Conservation (phyloP, 225 moss, liverwort and hornwort genomes). For the Pseudisothecium myosuroides region DNA sequence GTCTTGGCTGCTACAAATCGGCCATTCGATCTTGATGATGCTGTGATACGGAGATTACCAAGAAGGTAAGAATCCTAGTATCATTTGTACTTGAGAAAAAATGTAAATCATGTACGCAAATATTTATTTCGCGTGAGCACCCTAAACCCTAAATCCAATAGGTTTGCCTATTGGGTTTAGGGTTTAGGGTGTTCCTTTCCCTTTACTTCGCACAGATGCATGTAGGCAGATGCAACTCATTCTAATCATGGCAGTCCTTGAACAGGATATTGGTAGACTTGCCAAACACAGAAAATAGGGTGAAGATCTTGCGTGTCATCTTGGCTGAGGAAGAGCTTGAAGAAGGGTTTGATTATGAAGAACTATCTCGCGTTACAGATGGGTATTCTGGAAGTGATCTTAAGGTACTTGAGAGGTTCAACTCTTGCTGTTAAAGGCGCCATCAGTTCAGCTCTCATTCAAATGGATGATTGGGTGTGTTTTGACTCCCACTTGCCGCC, state of each 20-base stretch:
- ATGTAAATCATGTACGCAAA: not conserved
- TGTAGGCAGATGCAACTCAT: not conserved
- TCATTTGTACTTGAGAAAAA: not conserved
- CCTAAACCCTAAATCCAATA: not conserved
- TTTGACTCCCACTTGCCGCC: not conserved
- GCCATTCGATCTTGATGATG: conserved; percentile 95
- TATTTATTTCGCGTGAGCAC: not conserved
- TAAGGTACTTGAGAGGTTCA: conserved; percentile 38
- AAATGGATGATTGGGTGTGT: not conserved
- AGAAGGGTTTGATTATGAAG: conserved; percentile 69
- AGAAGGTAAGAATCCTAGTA: conserved; percentile 41
- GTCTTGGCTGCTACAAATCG: conserved; percentile 96
- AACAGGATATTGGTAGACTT: conserved; percentile 91
- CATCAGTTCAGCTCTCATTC: not conserved
- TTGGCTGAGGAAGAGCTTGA: conserved; percentile 80
- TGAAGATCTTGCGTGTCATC: conserved; percentile 89
- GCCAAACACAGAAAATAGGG: conserved; percentile 72
- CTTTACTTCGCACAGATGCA: not conserved
- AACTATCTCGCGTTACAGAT: conserved; percentile 73
- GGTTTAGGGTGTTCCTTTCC: not conserved
- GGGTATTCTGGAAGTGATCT: conserved; percentile 98
- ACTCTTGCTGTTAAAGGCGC: not conserved
- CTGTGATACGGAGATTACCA: conserved; percentile 93
- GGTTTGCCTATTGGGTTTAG: not conserved
- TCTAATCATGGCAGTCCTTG: not conserved